A percentile compares a stretch with the other conserved stretches of the same genome.
Conservation (phyloP, 179 eudicot species). For the Beta corolliflora region DNA sequence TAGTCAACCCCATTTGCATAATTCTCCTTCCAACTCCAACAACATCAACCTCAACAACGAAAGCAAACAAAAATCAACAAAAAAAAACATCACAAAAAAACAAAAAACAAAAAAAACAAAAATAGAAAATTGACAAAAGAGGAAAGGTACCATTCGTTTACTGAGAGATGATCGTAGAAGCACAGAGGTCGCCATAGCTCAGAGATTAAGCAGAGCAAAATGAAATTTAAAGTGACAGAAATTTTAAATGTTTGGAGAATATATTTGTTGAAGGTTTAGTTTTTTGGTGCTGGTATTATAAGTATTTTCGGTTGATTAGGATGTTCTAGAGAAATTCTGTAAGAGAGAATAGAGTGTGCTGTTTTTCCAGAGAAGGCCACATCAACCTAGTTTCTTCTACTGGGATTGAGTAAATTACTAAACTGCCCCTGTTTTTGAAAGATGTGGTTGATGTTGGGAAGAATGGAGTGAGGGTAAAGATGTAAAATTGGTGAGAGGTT, state of each 20-base stretch:
- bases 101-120: too few relatives aligned
- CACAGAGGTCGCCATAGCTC: constrained; percentile 5
- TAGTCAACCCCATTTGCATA: not conserved
- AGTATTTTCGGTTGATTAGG: too few relatives aligned
- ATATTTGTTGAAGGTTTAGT: too few relatives aligned
- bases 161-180: constrained; percentile 20
- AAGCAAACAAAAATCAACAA: not conserved
- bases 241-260: not conserved
- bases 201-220: not conserved
- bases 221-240: not conserved
- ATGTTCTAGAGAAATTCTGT: too few relatives aligned
- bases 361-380: constrained; percentile 7
- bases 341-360: too few relatives aligned
- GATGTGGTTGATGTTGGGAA: not conserved
- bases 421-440: not conserved
- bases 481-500: not conserved
- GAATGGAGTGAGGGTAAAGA: not conserved
- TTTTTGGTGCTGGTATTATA: not conserved
- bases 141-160: not conserved
- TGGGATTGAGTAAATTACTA: not conserved
- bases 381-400: not conserved
- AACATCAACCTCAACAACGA: not conserved
- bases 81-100: too few relatives aligned
- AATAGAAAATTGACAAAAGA: not conserved
- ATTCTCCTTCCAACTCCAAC: not conserved